Evolutionary conservation across 169 alveolate species (phyloP), one percentile per base, ranked within the genome.

Genomic region (Cryptosporidium ubiquitum): DNA sequence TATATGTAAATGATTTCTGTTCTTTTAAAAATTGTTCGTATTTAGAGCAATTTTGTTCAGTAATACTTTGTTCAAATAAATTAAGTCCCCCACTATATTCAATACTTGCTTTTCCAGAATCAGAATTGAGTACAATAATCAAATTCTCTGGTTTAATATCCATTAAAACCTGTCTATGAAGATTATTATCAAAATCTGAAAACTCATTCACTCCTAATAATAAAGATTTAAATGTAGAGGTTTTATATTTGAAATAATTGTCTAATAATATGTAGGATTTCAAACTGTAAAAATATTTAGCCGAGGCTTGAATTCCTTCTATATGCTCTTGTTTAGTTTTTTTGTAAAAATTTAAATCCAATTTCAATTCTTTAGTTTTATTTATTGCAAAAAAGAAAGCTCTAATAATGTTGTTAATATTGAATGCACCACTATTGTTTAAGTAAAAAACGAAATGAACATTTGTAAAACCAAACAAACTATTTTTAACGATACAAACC

Each of bases 111-210:
- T 31, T n/a, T 7, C 14, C 33, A 10, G 26, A 4, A 0, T 29
- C 3, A 1, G 14, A 14, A 16, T 10, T n/a, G 40, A 73, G 35
- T 1, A 57, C 12, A 2, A 73, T 55, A 5, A 51, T 49, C 70
- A 73, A 3, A 40, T 73, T 73, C n/a, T 51, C 51, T 10, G 85
- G 85, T 3, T 1, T 73, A 10, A 73, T 31, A 9, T 73, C 70
- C 23, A 23, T n/a, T 10, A 73, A 35, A n/a, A 73, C 29, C 39
- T 58, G 68, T 18, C 23, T 58, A 18, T 55, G 70, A 1, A 73
- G 58, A 7, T 58, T 58, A 26, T 10, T 1, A 18, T 73, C 85
- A 33, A 73, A 73, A 23, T 52, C 61, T 0, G 47, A 16, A 26
- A 31, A 73, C 39, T 73, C 85, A 55, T 29, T n/a, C 1, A n/a